A percentile compares a stretch with the other conserved stretches of the same genome.
These are phyloP conservation scores for Rehmannia glutinosa DNA, from an alignment of 257 asterid genomes.

Conservation along the genomic window DNA sequence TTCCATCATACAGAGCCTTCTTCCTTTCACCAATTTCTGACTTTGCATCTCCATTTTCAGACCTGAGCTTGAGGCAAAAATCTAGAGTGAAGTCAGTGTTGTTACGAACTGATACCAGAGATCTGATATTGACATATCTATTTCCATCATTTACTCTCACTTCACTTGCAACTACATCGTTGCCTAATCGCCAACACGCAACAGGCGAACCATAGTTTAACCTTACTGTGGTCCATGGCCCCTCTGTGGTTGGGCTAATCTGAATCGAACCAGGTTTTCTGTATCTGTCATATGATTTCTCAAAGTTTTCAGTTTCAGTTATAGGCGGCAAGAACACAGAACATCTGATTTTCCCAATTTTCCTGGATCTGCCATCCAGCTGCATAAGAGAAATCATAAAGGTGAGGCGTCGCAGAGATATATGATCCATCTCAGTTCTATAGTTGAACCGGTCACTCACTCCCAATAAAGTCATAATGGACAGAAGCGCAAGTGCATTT, in stretches of 20 bases:
- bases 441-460: background rate
- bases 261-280: constrained; percentile 61
- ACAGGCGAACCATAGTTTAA: constrained; percentile 93
- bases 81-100: constrained; percentile 65
- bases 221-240: constrained; percentile 91
- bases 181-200: constrained; percentile 86
- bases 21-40: constrained; percentile 26
- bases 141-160: constrained; percentile 68
- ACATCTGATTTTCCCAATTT: constrained; percentile 63
- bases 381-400: constrained; percentile 33
- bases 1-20: constrained; percentile 27
- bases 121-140: constrained; percentile 69
- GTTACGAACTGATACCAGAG: constrained; percentile 86
- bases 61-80: constrained; percentile 53
- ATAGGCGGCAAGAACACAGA: constrained; percentile 51
- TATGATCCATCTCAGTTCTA: background rate
- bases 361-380: constrained; percentile 31
- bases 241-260: constrained; percentile 81
- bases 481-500: constrained; percentile 5
- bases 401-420: constrained; percentile 2
- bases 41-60: constrained; percentile 32
- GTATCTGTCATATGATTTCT: constrained; percentile 30
- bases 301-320: constrained; percentile 36
- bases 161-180: constrained; percentile 89
- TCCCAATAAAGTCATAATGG: background rate